Conservation (phyloP, 768 basidiomycete genomes). For the Myochromella boudieri region DNA sequence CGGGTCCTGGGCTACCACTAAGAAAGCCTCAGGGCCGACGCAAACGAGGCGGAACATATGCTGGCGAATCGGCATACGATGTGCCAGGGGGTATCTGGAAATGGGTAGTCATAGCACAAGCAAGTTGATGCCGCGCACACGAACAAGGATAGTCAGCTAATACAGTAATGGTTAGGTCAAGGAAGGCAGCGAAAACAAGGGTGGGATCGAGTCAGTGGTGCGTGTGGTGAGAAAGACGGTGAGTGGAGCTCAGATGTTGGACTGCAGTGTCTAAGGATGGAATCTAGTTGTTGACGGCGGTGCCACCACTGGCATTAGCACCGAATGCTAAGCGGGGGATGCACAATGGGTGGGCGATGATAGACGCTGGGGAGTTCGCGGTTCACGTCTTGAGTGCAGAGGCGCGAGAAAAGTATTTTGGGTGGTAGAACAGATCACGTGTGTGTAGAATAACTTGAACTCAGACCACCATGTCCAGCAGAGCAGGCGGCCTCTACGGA, state of each 20-base stretch:
- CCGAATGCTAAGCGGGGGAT: conserved; percentile 60
- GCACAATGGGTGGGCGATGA: conserved; percentile 79
- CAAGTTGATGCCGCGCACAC: conserved; percentile 22
- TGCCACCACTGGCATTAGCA: conserved; percentile 61
- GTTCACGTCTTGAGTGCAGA: conserved; percentile 72
- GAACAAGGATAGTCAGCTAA: conserved; percentile 1
- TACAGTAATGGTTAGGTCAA: conserved; percentile 54
- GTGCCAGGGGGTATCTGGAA: conserved; percentile 65
- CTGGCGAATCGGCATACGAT: conserved; percentile 58
- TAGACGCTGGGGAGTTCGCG: conserved; percentile 80
- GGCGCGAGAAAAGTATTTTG: conserved; percentile 70
- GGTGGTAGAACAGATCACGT: conserved; percentile 20
- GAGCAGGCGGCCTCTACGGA: conserved; percentile 83
- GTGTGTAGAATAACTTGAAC: conserved; percentile 3
- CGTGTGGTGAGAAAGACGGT: conserved; percentile 71
- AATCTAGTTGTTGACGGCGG: conserved; percentile 52
- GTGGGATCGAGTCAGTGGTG: conserved; percentile 74
- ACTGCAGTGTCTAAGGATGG: background rate
- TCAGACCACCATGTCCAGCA: conserved; percentile 60
- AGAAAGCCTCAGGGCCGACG: conserved; percentile 60
- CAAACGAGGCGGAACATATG: conserved; percentile 64
- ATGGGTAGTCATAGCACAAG: conserved; percentile 78
- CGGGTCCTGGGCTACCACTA: conserved; percentile 62
- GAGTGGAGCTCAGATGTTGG: conserved; percentile 25
- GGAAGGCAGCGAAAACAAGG: conserved; percentile 79